Evolutionary conservation across 2,329 filamentous ascomycete species (phyloP).

Genomic region (Aspergillus piperis): DNA sequence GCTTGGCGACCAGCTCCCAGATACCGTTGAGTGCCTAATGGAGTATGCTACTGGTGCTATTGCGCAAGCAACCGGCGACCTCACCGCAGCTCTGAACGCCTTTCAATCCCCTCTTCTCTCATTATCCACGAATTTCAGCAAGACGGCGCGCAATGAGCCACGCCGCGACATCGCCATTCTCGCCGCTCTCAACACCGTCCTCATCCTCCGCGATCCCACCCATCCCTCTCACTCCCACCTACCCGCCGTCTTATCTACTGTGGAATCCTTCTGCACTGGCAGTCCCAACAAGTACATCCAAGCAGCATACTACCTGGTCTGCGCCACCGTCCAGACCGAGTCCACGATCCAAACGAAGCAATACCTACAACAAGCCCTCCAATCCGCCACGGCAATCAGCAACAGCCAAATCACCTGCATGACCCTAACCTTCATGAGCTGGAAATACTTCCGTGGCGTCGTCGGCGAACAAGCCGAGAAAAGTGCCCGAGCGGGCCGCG

Average conservation of each 20-base stretch:
- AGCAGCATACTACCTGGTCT: slow-evolving; percentile 74
- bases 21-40: slow-evolving; percentile 55
- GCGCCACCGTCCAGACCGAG: slow-evolving; percentile 66
- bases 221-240: slow-evolving; percentile 62
- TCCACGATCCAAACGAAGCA: slow-evolving; percentile 77
- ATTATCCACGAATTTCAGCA: slow-evolving; percentile 46
- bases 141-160: slow-evolving; percentile 49
- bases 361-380: slow-evolving; percentile 72
- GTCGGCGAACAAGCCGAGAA: slow-evolving; percentile 79
- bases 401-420: slow-evolving; percentile 84
- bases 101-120: slow-evolving; percentile 66
- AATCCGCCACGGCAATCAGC: slow-evolving; percentile 65
- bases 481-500: slow-evolving; percentile 68
- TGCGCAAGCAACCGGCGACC: slow-evolving; percentile 73
- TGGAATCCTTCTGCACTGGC: slow-evolving; percentile 67
- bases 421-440: slow-evolving; percentile 81
- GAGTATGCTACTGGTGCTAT: slow-evolving; percentile 75
- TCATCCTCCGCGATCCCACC: slow-evolving; percentile 67
- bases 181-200: slow-evolving; percentile 64
- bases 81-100: slow-evolving; percentile 65
- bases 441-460: slow-evolving; percentile 76
- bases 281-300: slow-evolving; percentile 75
- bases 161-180: slow-evolving; percentile 67
- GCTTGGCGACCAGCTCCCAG: slow-evolving; percentile 42
- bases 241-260: slow-evolving; percentile 61